These are phyloP conservation scores for Neonectria coccinea DNA, from an alignment of 2,329 filamentous ascomycete genomes.

Conservation along the genomic window DNA sequence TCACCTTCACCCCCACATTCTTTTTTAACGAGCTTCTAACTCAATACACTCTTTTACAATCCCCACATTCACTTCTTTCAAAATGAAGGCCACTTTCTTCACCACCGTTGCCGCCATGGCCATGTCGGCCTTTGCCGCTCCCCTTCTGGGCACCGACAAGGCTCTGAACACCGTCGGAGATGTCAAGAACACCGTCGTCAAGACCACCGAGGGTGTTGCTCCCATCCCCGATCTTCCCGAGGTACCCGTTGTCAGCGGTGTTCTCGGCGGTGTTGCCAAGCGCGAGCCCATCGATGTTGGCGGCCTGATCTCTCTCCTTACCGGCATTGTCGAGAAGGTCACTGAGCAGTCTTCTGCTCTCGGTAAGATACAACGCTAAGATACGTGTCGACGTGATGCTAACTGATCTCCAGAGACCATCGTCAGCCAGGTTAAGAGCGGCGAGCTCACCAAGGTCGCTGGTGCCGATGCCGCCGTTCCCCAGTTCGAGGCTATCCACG, in stretches of 20 bases:
- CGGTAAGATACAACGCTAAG: not conserved
- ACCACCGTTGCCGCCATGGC: slow-evolving; percentile 1
- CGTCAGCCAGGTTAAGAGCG: not conserved
- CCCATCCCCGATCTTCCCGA: no score
- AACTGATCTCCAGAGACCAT: not conserved
- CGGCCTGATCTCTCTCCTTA: not conserved
- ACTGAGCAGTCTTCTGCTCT: not conserved
- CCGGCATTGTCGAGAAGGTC: not conserved
- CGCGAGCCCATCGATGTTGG: not conserved
- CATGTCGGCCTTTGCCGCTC: not conserved
- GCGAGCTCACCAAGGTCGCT: not conserved
- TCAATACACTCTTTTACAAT: not conserved
- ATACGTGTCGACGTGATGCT: not conserved
- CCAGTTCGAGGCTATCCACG: not conserved
- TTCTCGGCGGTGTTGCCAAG: not conserved
- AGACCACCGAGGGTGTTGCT: no score
- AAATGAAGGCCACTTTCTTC: slow-evolving; percentile 9
- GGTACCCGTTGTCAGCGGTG: not conserved
- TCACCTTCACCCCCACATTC: not conserved
- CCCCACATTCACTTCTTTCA: not conserved
- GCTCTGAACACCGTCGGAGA: not conserved
- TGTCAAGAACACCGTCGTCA: not conserved
- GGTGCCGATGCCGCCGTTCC: not conserved
- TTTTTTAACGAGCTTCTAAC: not conserved
- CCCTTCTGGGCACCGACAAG: not conserved